These are phyloP conservation scores for Vitellaria paradoxa DNA, from an alignment of 179 eudicot species.

Conservation along the genomic window DNA sequence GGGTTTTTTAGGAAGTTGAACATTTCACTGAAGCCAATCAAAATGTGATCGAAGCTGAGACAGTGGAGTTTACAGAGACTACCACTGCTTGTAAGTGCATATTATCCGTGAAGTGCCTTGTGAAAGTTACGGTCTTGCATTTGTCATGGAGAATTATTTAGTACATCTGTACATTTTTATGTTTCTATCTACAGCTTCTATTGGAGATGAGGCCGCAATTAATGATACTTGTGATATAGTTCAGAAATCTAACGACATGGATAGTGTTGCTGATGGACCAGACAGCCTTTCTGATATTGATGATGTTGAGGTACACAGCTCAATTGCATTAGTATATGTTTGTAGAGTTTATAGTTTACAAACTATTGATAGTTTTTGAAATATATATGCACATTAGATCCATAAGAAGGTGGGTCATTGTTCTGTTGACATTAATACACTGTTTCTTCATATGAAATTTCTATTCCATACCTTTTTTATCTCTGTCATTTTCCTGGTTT, in stretches of 20 bases:
- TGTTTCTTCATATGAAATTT: background rate
- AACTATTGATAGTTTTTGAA: background rate
- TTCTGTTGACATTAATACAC: background rate
- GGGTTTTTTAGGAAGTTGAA: constrained; percentile 13
- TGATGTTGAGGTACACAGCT: constrained; percentile 58
- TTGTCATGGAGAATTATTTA: background rate
- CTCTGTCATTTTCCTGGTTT: background rate
- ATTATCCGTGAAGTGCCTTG: background rate
- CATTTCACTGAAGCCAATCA: background rate
- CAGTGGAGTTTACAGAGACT: background rate
- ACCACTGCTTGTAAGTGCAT: constrained; percentile 5
- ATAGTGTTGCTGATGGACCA: constrained; percentile 34
- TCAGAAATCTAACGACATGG: background rate
- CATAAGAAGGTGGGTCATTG: background rate
- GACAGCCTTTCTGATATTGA: constrained; percentile 68
- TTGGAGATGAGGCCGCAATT: background rate
- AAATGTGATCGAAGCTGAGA: background rate
- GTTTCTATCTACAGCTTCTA: constrained; percentile 2
- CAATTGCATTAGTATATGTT: background rate
- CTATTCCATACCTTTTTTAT: no score
- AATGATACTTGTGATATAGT: background rate
- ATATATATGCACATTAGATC: background rate
- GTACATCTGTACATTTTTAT: background rate
- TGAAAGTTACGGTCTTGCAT: background rate
- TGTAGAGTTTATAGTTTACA: background rate